Conservation (phyloP, 2,329 filamentous ascomycete species). For the Samsoniella hepiali region DNA sequence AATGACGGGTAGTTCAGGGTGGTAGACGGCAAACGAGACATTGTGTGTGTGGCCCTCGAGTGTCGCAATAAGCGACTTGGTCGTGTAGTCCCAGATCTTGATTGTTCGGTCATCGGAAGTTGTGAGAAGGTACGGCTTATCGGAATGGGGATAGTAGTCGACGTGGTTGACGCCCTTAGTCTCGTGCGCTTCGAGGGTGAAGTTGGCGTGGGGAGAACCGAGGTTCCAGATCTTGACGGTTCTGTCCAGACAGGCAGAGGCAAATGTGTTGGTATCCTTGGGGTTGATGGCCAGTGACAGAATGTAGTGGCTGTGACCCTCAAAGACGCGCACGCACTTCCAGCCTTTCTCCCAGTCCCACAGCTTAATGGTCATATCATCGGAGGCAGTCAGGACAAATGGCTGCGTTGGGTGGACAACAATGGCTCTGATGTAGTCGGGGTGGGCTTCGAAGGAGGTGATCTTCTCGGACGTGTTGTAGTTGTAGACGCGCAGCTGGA, state of each 20-base stretch:
- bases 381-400: constrained; percentile 91
- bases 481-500: constrained; percentile 86
- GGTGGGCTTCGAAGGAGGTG: constrained; percentile 93
- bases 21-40: constrained; percentile 96
- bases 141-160: constrained; percentile 76
- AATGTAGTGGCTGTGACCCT: constrained; percentile 93
- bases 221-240: constrained; percentile 98
- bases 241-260: constrained; percentile 90
- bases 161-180: constrained; percentile 98
- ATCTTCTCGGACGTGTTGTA: constrained; percentile 99
- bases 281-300: constrained; percentile 97
- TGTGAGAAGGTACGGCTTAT: constrained; percentile 85
- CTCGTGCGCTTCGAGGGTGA: constrained; percentile 94
- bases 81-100: constrained; percentile 99
- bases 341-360: constrained; percentile 99
- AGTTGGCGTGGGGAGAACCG: constrained; percentile 90
- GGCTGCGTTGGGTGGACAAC: constrained; percentile 93
- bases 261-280: constrained; percentile 90
- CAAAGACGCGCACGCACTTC: constrained; percentile 97
- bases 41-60: constrained; percentile 97
- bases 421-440: constrained; percentile 97
- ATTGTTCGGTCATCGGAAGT: constrained; percentile 95
- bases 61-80: constrained; percentile 93
- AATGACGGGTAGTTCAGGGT: constrained; percentile 94
- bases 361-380: constrained; percentile 98